Evolutionary conservation across 441 rosid species (phyloP), one percentile per base, ranked within the genome.

Genomic region (Pelargonium citronellum): DNA sequence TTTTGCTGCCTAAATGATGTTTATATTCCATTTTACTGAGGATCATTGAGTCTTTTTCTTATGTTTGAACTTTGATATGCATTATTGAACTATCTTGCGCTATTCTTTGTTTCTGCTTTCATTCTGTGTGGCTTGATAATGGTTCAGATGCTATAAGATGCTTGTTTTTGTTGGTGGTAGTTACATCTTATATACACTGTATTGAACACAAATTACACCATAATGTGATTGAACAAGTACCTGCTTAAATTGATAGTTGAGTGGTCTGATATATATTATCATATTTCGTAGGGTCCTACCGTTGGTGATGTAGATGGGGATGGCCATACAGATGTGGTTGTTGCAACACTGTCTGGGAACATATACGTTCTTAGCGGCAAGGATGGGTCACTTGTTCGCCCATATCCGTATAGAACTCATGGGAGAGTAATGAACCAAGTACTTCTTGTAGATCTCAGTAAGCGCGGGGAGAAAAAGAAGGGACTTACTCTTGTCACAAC

Each of bases 351-450:
- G 74, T 92, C 98, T 0, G 99, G 99, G 76, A 91, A 91, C 78
- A 87, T 92, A 67, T 90, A 87, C 67, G 98, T 92, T 72, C 91
- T 95, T 41, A 92, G 92, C 55, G 98, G 99, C 75, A 92, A 86
- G 82, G 99, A 95, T 82, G 99, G 99, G 69, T 87, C 91, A n/a
- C 39, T 79, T 69, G 87, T 95, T 64, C 95, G 86, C 67, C 97
- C 98, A 13, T 95, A 90, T 79, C 99, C 99, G 22, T 95, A 90
- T 75, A 86, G 95, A 81, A 95, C 99, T 81, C 98, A 91, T 76
- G 99, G 98, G 77, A 89, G 96, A 83, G 94, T 95, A 70, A 92
- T 90, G 96, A 95, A 89, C 87, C 98, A 95, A 81, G 86, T 95
- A 79, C 98, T 95, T 79, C 97, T 95, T 57, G 89, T 90, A 74